A percentile compares a stretch with the other conserved stretches of the same genome.
Evolutionary conservation across 2,329 filamentous ascomycete genomes (phyloP).

Genomic region (Cladosporium sp.): DNA sequence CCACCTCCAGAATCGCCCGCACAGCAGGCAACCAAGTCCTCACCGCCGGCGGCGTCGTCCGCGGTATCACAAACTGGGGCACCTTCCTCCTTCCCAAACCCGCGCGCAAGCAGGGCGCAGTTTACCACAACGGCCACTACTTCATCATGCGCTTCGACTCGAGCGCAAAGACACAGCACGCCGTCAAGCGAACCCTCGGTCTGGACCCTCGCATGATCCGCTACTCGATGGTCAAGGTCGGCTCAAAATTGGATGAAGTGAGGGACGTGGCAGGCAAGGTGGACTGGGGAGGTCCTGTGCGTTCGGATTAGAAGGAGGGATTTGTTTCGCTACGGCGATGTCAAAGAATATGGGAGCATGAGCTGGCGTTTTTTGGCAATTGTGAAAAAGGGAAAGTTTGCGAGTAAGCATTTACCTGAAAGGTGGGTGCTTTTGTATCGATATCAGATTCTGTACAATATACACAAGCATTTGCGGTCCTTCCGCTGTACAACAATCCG

Average conservation of each 20-base stretch:
- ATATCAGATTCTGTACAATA: slow-evolving; percentile 3
- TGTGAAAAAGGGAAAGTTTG: neutral
- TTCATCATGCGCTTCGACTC: slow-evolving; percentile 97
- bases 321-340: neutral
- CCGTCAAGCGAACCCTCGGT: slow-evolving; percentile 69
- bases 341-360: neutral
- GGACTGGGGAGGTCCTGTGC: slow-evolving; percentile 38
- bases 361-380: neutral
- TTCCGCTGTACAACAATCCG: no score
- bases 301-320: neutral
- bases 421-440: neutral
- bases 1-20: slow-evolving; percentile 68
- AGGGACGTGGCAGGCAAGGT: slow-evolving; percentile 54
- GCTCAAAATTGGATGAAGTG: slow-evolving; percentile 60
- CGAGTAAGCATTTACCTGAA: neutral
- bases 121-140: slow-evolving; percentile 84
- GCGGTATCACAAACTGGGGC: slow-evolving; percentile 93
- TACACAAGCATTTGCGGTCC: neutral
- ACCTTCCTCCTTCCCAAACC: slow-evolving; percentile 80
- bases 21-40: slow-evolving; percentile 81
- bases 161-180: slow-evolving; percentile 66
- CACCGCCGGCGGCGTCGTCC: slow-evolving; percentile 78
- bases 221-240: slow-evolving; percentile 81
- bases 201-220: slow-evolving; percentile 89
- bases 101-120: slow-evolving; percentile 73